Conservation (phyloP, 2,329 filamentous ascomycete species). For the Pseudogymnoascus sp. region DNA sequence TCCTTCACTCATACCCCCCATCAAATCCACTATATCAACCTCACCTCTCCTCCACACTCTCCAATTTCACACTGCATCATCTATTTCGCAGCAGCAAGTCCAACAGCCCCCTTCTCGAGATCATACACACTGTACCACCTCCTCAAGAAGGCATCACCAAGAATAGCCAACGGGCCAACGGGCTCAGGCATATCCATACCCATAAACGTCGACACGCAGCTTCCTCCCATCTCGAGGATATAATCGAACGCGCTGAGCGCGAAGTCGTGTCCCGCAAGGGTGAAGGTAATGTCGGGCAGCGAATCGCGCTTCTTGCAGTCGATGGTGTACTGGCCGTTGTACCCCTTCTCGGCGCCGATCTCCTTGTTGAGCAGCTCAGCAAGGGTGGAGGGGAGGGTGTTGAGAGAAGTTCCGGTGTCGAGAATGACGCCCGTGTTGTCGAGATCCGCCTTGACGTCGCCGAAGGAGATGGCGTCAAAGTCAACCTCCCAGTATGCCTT, state of each 20-base stretch:
- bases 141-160: slow-evolving; percentile 79
- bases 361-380: slow-evolving; percentile 96
- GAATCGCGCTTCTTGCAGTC: slow-evolving; percentile 77
- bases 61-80: not conserved
- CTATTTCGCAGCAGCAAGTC: slow-evolving; percentile 75
- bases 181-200: slow-evolving; percentile 84
- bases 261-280: slow-evolving; percentile 85
- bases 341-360: slow-evolving; percentile 97
- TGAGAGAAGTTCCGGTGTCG: slow-evolving; percentile 96
- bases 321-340: slow-evolving; percentile 91
- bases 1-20: not conserved
- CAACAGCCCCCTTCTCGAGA: slow-evolving; percentile 79
- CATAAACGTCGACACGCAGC: slow-evolving; percentile 96
- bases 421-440: slow-evolving; percentile 94
- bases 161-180: slow-evolving; percentile 83
- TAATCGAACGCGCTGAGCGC: slow-evolving; percentile 84
- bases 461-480: slow-evolving; percentile 83
- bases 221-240: slow-evolving; percentile 89
- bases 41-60: not conserved
- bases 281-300: slow-evolving; percentile 89
- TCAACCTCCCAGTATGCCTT: slow-evolving; percentile 99
- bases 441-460: slow-evolving; percentile 76
- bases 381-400: slow-evolving; percentile 82
- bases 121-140: slow-evolving; percentile 96
- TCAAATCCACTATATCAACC: not conserved